These are phyloP conservation scores for Fagopyrum homotropicum DNA, from an alignment of 148 eudicot genomes.

Conservation along the genomic window DNA sequence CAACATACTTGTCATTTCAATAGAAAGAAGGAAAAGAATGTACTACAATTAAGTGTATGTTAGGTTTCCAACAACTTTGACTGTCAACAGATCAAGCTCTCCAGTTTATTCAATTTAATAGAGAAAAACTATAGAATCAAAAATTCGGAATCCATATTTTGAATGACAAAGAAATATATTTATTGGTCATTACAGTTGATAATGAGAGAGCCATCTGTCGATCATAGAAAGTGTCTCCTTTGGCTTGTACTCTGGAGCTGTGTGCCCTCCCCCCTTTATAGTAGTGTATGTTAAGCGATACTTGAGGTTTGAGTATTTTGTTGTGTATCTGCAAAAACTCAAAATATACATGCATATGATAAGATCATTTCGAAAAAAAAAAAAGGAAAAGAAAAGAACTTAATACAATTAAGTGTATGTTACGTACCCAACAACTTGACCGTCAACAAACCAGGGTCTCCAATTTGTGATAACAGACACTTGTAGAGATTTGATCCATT, in stretches of 20 bases:
- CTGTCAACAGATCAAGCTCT: slow-evolving; percentile 27
- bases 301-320: slow-evolving; percentile 17
- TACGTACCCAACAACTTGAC: slow-evolving; percentile 29
- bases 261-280: slow-evolving; percentile 52
- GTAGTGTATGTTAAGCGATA: slow-evolving; percentile 35
- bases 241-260: slow-evolving; percentile 48
- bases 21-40: no score
- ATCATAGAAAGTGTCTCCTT: slow-evolving; percentile 33
- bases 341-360: no score
- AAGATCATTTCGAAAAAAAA: no score
- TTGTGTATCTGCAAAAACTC: slow-evolving; percentile 22
- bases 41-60: no score
- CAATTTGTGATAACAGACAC: slow-evolving; percentile 14
- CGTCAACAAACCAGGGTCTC: slow-evolving; percentile 31
- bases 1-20: no score
- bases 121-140: no score
- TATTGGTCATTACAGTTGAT: slow-evolving; percentile 17
- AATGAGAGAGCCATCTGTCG: slow-evolving; percentile 31
- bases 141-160: no score
- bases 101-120: slow-evolving; percentile 13
- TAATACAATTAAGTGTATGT: no score
- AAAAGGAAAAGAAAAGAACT: no score
- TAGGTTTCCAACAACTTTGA: slow-evolving; percentile 27
- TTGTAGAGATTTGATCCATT: slow-evolving; percentile 23
- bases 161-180: no score